phyloP scores from a whole-genome alignment of 2,329 filamentous ascomycete species.

The Onygenales sp. region DNA sequence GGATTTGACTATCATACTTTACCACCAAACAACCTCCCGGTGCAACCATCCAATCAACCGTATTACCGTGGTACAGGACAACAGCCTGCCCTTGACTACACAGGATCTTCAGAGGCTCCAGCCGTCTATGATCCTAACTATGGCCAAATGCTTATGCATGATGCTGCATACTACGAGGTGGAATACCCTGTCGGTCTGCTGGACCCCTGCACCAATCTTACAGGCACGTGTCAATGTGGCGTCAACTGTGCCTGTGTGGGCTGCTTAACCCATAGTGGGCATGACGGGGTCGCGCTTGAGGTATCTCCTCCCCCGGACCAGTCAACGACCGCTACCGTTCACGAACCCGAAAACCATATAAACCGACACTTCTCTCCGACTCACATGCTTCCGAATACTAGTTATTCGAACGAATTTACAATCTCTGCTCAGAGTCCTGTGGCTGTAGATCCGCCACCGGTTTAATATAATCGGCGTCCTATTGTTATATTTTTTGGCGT shows the following conservation, averaged over 20 bases:
- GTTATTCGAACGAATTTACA: conserved; percentile 8
- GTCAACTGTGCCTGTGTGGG: conserved; percentile 44
- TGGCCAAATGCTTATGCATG: conserved; percentile 27
- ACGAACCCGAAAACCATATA: neutral
- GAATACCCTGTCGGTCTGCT: conserved; percentile 32
- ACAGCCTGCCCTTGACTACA: conserved; percentile 8
- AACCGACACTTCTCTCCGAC: conserved; percentile 10
- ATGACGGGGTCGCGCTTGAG: conserved; percentile 34
- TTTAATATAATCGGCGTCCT: no score
- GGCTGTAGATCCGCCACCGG: no score
- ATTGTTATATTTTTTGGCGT: no score
- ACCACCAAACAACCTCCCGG: conserved; percentile 4
- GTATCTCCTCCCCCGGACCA: conserved; percentile 10
- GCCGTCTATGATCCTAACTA: conserved; percentile 2
- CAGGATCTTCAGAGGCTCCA: neutral
- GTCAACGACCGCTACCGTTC: neutral
- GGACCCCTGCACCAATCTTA: conserved; percentile 36
- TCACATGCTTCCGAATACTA: conserved; percentile 12
- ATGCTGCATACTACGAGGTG: conserved; percentile 32
- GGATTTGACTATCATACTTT: conserved; percentile 13
- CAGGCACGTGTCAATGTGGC: conserved; percentile 44
- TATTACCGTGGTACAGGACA: neutral
- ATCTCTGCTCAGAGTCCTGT: conserved; percentile 6
- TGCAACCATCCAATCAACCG: neutral
- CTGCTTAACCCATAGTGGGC: conserved; percentile 43